Base-by-base conservation (phyloP, 1,139 yeast species). In the Wickerhamomyces sp. region DNA sequence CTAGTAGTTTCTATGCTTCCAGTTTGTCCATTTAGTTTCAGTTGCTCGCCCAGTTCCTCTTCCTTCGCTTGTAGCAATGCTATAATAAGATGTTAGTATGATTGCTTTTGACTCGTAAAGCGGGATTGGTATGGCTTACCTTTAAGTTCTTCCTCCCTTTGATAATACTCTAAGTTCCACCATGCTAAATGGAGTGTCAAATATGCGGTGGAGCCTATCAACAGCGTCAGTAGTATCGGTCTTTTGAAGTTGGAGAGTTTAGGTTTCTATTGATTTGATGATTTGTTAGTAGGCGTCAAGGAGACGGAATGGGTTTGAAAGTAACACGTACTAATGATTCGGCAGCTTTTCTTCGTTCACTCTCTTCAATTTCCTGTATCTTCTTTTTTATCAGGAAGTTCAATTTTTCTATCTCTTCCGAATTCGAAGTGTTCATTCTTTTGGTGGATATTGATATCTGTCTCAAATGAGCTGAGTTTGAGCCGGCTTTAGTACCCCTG, bases 91-190 rank as follows among this genome's bases (percentile, higher is more conserved):
- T 15, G 26, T 14, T 11, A 18, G 9, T 44, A 43, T 41, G 41
- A 46, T 44, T 37, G 8, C 15, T 39, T 15, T 23, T 9, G 11
- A 11, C 8, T 13, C n/a, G 14, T 13, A 4, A n/a, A 11, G 10
- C 13, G 7, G 6, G 31, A 11, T 29, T 29, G 13, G 13, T 11
- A 29, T 29, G 13, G 47, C 58, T 29, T 36, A 54, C 58, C 8
- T 43, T 45, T 35, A 2, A 54, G 45, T 10, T 57, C 61, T 8
- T 42, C 37, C 39, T 66, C 69, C 15, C 57, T 58, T 41, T 58
- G 62, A 2, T 59, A 57, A 40, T 58, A 60, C 46, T 64, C 68
- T 32, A 63, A 43, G 34, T 55, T 54, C 67, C 69, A 63, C 69
- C 69, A 66, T 1, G 54, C 32, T 36, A 52, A 57, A 36, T 66